Percentiles rank a stretch among this genome's conserved stretches.
Conservation (phyloP, 202 grass and related monocot species). For the Schoenoplectus tabernaemontani region DNA sequence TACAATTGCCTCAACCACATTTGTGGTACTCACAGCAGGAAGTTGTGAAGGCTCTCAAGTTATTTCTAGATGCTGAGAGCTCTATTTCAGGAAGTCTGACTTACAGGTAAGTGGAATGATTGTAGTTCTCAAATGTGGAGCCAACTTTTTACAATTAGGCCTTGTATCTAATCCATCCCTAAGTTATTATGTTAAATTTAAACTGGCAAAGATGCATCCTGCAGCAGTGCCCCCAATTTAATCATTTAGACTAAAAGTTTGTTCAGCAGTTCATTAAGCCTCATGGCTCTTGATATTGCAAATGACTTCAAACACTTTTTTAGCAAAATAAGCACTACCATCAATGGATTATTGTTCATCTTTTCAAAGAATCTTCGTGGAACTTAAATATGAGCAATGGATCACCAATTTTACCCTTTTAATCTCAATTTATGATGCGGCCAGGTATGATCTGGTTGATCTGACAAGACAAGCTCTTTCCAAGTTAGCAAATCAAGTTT, state of each 20-base stretch:
- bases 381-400: not conserved
- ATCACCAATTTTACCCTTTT: not conserved
- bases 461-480: slow-evolving; percentile 76
- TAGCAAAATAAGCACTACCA: not conserved
- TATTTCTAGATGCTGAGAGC: slow-evolving; percentile 65
- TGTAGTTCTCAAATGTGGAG: not conserved
- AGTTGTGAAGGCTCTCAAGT: slow-evolving; percentile 56
- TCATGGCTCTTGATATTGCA: not conserved
- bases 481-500: slow-evolving; percentile 91
- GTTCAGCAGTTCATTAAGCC: not conserved
- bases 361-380: not conserved
- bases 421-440: slow-evolving; percentile 6
- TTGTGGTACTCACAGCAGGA: slow-evolving; percentile 84
- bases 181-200: not conserved
- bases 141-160: slow-evolving; percentile 8
- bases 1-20: slow-evolving; percentile 59
- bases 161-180: not conserved
- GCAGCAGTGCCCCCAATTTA: not conserved
- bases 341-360: not conserved
- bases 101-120: slow-evolving; percentile 43
- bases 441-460: slow-evolving; percentile 93
- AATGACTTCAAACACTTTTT: not conserved
- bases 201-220: not conserved
- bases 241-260: not conserved
- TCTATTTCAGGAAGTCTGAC: slow-evolving; percentile 58